phyloP scores from a whole-genome alignment of 2,329 filamentous ascomycete genomes.

The Cordyceps javanica region DNA sequence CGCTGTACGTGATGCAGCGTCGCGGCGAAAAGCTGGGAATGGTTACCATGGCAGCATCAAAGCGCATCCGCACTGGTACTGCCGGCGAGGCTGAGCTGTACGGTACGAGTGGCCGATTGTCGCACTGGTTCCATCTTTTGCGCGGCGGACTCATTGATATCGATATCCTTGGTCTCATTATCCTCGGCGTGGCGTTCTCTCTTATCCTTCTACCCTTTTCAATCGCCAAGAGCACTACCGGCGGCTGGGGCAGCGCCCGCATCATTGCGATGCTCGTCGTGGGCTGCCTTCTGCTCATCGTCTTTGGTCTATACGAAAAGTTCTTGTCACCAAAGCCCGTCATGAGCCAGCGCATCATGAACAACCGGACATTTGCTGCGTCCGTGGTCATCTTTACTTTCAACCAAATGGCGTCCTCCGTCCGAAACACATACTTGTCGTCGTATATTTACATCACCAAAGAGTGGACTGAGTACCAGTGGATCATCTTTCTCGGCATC shows the following conservation, averaged over 20 bases:
- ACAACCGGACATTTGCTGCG: conserved; percentile 24
- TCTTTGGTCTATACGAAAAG: conserved; percentile 28
- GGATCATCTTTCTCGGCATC: conserved; percentile 35
- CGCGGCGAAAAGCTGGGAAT: conserved; percentile 51
- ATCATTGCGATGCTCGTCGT: conserved; percentile 38
- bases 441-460: conserved; percentile 35
- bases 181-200: background rate
- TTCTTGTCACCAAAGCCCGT: conserved; percentile 18
- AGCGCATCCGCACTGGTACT: background rate
- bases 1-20: conserved; percentile 51
- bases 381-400: conserved; percentile 24
- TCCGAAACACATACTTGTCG: conserved; percentile 22
- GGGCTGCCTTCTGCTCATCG: conserved; percentile 28
- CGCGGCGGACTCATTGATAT: conserved; percentile 38
- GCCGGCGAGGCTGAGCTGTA: background rate
- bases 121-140: background rate
- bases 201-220: conserved; percentile 60
- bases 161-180: conserved; percentile 41
- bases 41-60: conserved; percentile 26
- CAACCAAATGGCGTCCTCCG: conserved; percentile 13
- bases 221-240: conserved; percentile 36
- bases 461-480: conserved; percentile 34
- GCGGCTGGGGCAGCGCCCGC: conserved; percentile 33
- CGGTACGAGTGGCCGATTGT: background rate
- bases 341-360: conserved; percentile 22